Evolutionary conservation across 768 basidiomycete species (phyloP).

Genomic region (Russula sp.): DNA sequence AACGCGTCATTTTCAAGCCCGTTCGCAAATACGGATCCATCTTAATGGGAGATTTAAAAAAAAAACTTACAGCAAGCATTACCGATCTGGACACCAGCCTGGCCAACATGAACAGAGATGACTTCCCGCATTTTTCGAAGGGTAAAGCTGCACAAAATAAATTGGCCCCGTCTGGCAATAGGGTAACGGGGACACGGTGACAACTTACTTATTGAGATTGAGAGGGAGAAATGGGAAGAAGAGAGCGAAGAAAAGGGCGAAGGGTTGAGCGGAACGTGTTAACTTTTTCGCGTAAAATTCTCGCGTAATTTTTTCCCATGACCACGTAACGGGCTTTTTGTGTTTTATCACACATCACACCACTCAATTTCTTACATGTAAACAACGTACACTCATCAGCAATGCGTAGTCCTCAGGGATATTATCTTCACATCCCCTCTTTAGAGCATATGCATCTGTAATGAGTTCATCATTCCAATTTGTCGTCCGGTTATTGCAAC

Average conservation of each 20-base stretch:
- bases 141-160: conserved; percentile 20
- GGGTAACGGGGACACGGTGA: conserved; percentile 21
- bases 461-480: neutral
- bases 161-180: conserved; percentile 2
- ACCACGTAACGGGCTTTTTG: neutral
- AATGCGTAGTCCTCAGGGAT: no score
- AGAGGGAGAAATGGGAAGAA: conserved; percentile 36
- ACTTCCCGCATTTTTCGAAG: conserved; percentile 78
- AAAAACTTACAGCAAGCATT: conserved; percentile 92
- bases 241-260: conserved; percentile 43
- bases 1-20: conserved; percentile 31
- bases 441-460: neutral
- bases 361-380: neutral
- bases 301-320: conserved; percentile 24
- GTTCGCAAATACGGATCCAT: neutral
- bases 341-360: neutral
- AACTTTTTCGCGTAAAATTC: conserved; percentile 21
- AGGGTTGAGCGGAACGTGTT: conserved; percentile 34
- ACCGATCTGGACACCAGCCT: conserved; percentile 97
- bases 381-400: neutral
- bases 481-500: neutral
- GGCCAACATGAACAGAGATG: conserved; percentile 97
- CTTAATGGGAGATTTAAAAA: conserved; percentile 22
- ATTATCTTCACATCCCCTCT: neutral
- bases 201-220: conserved; percentile 30